These are phyloP conservation scores for Citrus medica DNA, from an alignment of 345 rosid genomes.

Conservation along the genomic window DNA sequence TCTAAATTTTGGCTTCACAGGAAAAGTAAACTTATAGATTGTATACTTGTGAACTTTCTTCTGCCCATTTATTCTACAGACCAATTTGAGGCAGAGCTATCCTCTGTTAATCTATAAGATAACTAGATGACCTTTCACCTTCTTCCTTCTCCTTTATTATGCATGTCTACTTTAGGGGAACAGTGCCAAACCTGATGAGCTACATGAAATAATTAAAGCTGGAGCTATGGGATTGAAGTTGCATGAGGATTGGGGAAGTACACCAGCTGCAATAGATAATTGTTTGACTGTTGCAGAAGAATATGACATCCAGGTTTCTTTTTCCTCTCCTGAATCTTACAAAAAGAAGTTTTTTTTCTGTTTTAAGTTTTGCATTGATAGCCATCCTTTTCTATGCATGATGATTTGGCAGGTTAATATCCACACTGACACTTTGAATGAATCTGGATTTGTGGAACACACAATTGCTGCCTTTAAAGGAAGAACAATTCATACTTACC, in stretches of 20 bases:
- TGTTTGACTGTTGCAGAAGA: slow-evolving; percentile 81
- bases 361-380: background rate
- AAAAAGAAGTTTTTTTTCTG: background rate
- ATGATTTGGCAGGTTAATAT: slow-evolving; percentile 71
- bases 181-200: slow-evolving; percentile 67
- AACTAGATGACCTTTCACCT: background rate
- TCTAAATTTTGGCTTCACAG: slow-evolving; percentile 95
- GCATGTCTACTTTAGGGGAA: slow-evolving; percentile 58
- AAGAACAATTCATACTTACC: slow-evolving; percentile 93
- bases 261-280: slow-evolving; percentile 92
- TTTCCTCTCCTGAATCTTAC: background rate
- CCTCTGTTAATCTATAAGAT: background rate
- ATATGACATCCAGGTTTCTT: slow-evolving; percentile 68
- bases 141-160: background rate
- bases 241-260: slow-evolving; percentile 99
- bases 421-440: slow-evolving; percentile 95
- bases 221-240: slow-evolving; percentile 99
- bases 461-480: slow-evolving; percentile 81
- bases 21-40: slow-evolving; percentile 59
- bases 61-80: background rate
- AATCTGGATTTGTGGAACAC: slow-evolving; percentile 96
- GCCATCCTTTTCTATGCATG: background rate
- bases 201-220: slow-evolving; percentile 70
- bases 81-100: background rate
- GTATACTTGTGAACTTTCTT: background rate